Percentiles rank a stretch among this genome's conserved stretches.
Evolutionary conservation across 495 filamentous ascomycete genomes (phyloP).

Genomic region (Glonium stellatum): DNA sequence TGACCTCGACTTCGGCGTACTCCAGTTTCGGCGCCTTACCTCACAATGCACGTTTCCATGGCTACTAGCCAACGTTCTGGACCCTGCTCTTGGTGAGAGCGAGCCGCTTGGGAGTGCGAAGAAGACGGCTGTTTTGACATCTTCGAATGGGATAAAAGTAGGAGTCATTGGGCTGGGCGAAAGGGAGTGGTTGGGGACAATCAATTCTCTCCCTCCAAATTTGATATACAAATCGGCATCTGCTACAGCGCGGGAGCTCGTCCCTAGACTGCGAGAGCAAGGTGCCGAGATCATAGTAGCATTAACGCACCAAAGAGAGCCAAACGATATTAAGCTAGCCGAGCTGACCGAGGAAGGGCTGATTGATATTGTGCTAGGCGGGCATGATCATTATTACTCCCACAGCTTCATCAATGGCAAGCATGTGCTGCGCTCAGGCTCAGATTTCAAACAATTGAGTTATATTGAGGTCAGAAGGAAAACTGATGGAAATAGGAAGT

Average conservation of each 20-base stretch:
- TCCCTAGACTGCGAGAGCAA: conserved; percentile 60
- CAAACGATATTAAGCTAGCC: conserved; percentile 69
- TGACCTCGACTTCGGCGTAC: conserved; percentile 88
- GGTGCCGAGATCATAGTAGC: conserved; percentile 77
- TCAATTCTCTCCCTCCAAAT: conserved; percentile 74
- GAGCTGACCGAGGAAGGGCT: conserved; percentile 55
- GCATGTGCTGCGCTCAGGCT: conserved; percentile 75
- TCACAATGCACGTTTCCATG: conserved; percentile 77
- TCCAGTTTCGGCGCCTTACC: conserved; percentile 65
- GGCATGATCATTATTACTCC: conserved; percentile 83
- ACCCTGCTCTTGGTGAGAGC: conserved; percentile 64
- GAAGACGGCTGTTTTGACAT: conserved; percentile 62
- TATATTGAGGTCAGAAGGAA: conserved; percentile 68
- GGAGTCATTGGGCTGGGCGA: conserved; percentile 81
- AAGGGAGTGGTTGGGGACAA: conserved; percentile 73
- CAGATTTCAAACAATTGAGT: conserved; percentile 84
- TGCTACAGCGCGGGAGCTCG: conserved; percentile 60
- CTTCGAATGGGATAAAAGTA: conserved; percentile 77
- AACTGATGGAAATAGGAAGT: conserved; percentile 42
- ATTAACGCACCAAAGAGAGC: conserved; percentile 78
- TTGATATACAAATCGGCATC: conserved; percentile 73
- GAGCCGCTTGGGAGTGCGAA: conserved; percentile 63
- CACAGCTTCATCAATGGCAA: conserved; percentile 68
- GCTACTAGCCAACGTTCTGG: conserved; percentile 79
- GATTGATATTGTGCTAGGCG: conserved; percentile 79